Evolutionary conservation across 257 asterid species (phyloP).

Genomic region (Ballota nigra): DNA sequence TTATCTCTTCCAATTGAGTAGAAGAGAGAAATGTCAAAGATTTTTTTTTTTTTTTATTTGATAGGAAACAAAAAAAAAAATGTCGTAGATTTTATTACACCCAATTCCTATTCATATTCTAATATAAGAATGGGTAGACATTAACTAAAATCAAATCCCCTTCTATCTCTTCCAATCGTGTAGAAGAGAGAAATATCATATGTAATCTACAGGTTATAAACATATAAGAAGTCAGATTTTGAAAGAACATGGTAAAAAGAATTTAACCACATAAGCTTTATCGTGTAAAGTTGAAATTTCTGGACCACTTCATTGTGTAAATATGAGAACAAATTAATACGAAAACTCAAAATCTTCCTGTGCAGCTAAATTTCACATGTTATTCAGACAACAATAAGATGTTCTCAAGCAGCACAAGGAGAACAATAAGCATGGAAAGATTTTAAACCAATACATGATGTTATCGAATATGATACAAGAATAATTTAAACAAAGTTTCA

Average conservation of each 20-base stretch:
- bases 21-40: not conserved
- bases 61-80: no score
- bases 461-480: not conserved
- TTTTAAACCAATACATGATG: not conserved
- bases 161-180: no score
- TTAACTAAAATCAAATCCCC: no score
- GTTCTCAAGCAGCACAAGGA: not conserved
- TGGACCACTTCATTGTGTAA: not conserved
- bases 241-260: not conserved
- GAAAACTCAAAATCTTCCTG: not conserved
- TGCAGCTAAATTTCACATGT: not conserved
- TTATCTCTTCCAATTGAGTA: no score
- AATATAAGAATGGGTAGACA: not conserved
- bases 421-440: not conserved
- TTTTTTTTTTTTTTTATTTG: no score
- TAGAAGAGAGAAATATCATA: no score
- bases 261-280: not conserved
- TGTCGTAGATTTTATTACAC: no score
- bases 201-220: not conserved
- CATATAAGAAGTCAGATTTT: not conserved
- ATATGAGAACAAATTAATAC: not conserved
- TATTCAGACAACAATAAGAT: not conserved
- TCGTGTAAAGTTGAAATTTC: not conserved
- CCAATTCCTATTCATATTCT: not conserved
- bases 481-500: not conserved